Percentiles rank a stretch among this genome's conserved stretches.
These are phyloP conservation scores for Diaporthe caulivora DNA, from an alignment of 2,329 filamentous ascomycete genomes.

Conservation along the genomic window DNA sequence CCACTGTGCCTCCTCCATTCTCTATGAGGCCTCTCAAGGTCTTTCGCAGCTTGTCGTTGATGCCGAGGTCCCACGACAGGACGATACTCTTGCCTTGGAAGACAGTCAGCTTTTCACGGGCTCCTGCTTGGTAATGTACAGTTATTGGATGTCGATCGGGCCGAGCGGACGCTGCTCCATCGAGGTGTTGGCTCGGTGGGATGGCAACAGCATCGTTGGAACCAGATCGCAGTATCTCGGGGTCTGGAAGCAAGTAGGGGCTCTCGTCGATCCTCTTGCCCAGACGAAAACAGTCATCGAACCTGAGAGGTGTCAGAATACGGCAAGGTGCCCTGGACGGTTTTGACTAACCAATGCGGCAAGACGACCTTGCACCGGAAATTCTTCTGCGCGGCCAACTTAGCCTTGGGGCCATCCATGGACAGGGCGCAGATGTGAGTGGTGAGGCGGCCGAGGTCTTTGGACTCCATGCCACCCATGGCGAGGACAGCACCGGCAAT, in stretches of 20 bases:
- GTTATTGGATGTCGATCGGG: conserved; percentile 53
- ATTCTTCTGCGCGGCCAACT: conserved; percentile 71
- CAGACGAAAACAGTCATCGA: conserved; percentile 95
- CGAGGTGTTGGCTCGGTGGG: conserved; percentile 70
- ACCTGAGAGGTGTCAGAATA: conserved; percentile 66
- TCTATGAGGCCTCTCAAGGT: conserved; percentile 79
- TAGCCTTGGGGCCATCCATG: conserved; percentile 79
- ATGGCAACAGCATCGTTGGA: conserved; percentile 69
- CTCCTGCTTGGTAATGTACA: conserved; percentile 50
- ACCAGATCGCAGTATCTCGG: conserved; percentile 78
- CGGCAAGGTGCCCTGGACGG: neutral
- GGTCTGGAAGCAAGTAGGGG: conserved; percentile 88
- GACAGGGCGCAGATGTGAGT: conserved; percentile 91
- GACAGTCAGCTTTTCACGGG: conserved; percentile 72
- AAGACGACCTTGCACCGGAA: conserved; percentile 86
- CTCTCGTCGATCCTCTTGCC: conserved; percentile 90
- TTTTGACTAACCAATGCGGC: conserved; percentile 81
- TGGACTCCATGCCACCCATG: conserved; percentile 85
- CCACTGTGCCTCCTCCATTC: conserved; percentile 78
- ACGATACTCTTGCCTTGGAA: conserved; percentile 84
- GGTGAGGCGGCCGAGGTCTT: conserved; percentile 77
- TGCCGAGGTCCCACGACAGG: conserved; percentile 79
- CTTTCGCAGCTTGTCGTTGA: conserved; percentile 74
- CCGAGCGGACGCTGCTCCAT: conserved; percentile 72
- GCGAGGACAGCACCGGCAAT: conserved; percentile 92